Evolutionary conservation across 2,329 filamentous ascomycete species (phyloP), one percentile per base, ranked within the genome.

Genomic region (Diaporthe nobilis): DNA sequence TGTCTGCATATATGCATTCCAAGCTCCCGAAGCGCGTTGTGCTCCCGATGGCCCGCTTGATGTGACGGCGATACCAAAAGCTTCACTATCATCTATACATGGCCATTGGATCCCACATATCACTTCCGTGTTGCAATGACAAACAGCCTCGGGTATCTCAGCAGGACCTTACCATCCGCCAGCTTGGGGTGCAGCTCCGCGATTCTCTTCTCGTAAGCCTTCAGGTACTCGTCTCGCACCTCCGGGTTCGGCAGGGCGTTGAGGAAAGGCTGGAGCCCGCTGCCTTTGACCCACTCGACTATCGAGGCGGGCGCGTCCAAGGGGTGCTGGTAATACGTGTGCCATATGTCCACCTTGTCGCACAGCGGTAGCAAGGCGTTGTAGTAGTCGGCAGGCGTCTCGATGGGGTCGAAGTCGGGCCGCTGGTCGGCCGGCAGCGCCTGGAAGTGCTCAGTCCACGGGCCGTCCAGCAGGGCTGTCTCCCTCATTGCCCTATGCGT

Each of bases 221-320:
- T 72, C 71, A 91, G 75, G 78, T 88, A 92, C 1, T 65, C 84
- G 13, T 84, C 80, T 75, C 82, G 85, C 44, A 88, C 84, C 3
- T 82, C 81, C 5, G 79, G 78, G 1, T 82, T 80, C 0, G 80
- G 78, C 51, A 92, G 82, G 4, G 85, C 82, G 61, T 91, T 85
- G 72, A 92, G 71, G 78, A 86, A 92, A 0, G 90, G 90, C 78
- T 86, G 84, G 78, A 92, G 79, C 0, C 89, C 90, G 0, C 89
- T 91, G 0, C 89, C 88, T 77, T 87, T 88, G 4, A 92, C 87
- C 90, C 90, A 92, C 80, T 91, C 90, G 8, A 92, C 87, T 57
- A 92, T 88, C 1, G 84, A 87, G 17, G 81, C 77, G 28, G 88
- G 88, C 31, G 83, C 85, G 3, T 85, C 82, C 74, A 92, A 79